Conservation (phyloP, 257 asterid genomes). For the Solanum ossicruentum region DNA sequence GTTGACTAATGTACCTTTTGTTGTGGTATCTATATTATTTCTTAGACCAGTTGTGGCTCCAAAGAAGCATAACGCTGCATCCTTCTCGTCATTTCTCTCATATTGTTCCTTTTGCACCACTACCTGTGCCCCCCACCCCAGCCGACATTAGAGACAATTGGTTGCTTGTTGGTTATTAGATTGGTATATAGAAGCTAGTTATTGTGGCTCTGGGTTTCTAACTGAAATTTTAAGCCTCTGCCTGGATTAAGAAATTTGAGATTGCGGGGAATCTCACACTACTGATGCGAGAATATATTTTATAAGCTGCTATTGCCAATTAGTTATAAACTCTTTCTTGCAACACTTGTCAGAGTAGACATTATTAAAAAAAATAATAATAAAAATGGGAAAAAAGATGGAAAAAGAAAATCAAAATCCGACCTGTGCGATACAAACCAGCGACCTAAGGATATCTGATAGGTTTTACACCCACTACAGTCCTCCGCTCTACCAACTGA, state of each 20-base stretch:
- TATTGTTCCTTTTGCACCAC: not conserved
- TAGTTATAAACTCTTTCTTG: not conserved
- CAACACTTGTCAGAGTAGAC: not conserved
- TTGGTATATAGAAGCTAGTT: not conserved
- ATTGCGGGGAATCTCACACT: not conserved
- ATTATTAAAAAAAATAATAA: not conserved
- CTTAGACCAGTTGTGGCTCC: not conserved
- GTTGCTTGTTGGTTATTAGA: not conserved
- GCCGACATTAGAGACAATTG: not conserved
- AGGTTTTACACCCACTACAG: not conserved
- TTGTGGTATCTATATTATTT: not conserved
- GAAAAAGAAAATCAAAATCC: not conserved
- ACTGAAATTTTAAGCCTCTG: not conserved
- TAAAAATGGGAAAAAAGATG: not conserved
- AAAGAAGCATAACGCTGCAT: not conserved
- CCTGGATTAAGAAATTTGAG: not conserved
- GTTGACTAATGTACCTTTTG: not conserved
- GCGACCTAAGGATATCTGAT: not conserved
- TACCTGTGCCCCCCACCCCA: not conserved
- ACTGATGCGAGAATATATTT: not conserved
- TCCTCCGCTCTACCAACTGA: constrained; percentile 1
- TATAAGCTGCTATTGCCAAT: not conserved
- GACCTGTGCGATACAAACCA: not conserved
- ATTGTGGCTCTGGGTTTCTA: not conserved
- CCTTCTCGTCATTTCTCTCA: not conserved